Base-by-base conservation (phyloP, 148 eudicot species). In the Cornus suecica region DNA sequence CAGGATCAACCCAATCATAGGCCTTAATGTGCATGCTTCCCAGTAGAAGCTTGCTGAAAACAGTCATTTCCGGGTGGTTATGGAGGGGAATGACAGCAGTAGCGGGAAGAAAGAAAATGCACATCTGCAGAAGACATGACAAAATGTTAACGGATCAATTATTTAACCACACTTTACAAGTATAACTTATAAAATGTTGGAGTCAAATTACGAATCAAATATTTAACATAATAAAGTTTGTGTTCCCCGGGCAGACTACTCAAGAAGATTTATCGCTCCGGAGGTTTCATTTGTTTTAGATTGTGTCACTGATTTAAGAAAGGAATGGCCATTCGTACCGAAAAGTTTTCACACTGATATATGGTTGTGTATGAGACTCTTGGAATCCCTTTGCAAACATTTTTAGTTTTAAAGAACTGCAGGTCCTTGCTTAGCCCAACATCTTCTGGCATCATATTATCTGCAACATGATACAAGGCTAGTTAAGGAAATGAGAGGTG, bases 41-140 rank as follows among this genome's bases (percentile, higher is more conserved):
- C 23, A 86, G 67, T 24, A 94, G 83, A 80, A 94, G 97, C 75
- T 94, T 94, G 87, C 84, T 90, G 74, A 90, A 94, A 80, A 92
- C 98, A 2, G 98, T 90, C 97, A 94, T 92, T 63, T 78, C 94
- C 0, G 97, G 98, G 85, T 94, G 98, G 75, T 94, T 92, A 82
- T 94, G 98, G 65, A 94, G 88, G 20, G 98, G 98, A 66, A 94
- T 94, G 75, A 90, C 90, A 37, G 82, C 87, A 28, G 75, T 81
- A 72, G 89, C 81, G 26, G 97, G 97, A 34, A 94, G 83, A 80
- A 88, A 89, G 81, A 94, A 90, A 32, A 94, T 81, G 69, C 86
- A 87, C 77, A 94, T 7, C 98, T 94, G 94, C 84, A 82, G 30
- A 76, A 5, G 65, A 11, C 8, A 25, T 68, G 16, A 58, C 22